Conservation (phyloP, 139 green algal genomes). For the Gonium pectorale region DNA sequence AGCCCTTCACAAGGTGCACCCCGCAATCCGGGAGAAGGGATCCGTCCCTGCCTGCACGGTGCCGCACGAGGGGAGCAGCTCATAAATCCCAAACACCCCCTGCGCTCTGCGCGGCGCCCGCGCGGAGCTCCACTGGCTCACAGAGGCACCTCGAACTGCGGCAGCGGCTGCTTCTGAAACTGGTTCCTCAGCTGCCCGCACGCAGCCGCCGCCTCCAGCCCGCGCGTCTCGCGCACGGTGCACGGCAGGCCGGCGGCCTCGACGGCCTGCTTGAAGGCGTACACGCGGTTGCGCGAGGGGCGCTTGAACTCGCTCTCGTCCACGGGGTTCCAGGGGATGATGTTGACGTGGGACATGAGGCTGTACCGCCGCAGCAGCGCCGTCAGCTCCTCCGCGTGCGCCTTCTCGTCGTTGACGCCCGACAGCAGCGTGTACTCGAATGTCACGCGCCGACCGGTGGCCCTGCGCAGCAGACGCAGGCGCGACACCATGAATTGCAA, state of each 20-base stretch:
- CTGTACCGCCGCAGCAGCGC: constrained; percentile 76
- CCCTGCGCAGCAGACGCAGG: too few relatives aligned
- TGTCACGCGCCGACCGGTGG: constrained; percentile 88
- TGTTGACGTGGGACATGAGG: constrained; percentile 80
- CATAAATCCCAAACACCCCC: too few relatives aligned
- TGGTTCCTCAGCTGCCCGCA: constrained; percentile 97
- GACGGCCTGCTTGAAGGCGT: constrained; percentile 69
- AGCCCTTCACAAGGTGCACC: too few relatives aligned
- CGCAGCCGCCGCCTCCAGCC: constrained; percentile 93
- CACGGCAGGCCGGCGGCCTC: constrained; percentile 69
- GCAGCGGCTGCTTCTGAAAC: constrained; percentile 89
- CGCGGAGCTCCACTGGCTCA: too few relatives aligned
- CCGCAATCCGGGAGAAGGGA: too few relatives aligned
- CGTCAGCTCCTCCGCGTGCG: constrained; percentile 81
- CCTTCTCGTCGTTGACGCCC: constrained; percentile 82
- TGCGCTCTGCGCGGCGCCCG: too few relatives aligned
- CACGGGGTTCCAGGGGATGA: constrained; percentile 98
- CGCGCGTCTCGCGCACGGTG: constrained; percentile 78
- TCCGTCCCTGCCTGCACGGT: too few relatives aligned
- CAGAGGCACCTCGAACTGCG: constrained; percentile 52
- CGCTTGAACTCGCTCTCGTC: constrained; percentile 86
- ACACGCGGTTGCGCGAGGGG: constrained; percentile 66
- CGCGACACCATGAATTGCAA: too few relatives aligned
- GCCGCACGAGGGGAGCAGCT: too few relatives aligned
- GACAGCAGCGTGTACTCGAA: constrained; percentile 98